A percentile compares a stretch with the other conserved stretches of the same genome.
Evolutionary conservation across 228 moss, liverwort and hornwort genomes (phyloP).

Genomic region (Sphagnum fallax): DNA sequence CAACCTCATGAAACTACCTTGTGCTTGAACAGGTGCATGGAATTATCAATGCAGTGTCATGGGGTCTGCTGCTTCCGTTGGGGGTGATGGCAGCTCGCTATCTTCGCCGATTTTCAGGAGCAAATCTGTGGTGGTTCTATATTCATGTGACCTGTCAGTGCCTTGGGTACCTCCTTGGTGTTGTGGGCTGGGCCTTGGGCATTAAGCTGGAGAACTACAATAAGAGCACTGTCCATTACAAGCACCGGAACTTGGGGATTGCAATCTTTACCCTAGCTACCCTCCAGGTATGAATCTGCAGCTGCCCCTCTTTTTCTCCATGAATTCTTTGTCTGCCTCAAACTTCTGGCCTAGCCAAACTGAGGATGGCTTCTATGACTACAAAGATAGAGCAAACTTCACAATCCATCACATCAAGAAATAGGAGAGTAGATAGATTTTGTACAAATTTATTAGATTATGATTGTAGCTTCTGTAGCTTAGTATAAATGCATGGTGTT

Average conservation of each 20-base stretch:
- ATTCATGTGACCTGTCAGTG: slow-evolving; percentile 44
- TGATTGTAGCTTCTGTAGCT: too few relatives aligned
- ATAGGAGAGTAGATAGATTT: too few relatives aligned
- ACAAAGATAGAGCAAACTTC: too few relatives aligned
- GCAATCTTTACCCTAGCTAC: slow-evolving; percentile 55
- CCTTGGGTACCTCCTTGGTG: slow-evolving; percentile 38
- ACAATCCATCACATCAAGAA: too few relatives aligned
- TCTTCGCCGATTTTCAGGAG: slow-evolving; percentile 37
- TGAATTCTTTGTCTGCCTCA: neutral
- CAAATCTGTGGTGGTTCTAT: slow-evolving; percentile 57
- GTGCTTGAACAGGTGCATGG: slow-evolving; percentile 41
- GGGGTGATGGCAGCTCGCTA: slow-evolving; percentile 57
- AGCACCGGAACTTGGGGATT: slow-evolving; percentile 50
- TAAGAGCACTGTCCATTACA: slow-evolving; percentile 22
- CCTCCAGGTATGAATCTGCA: slow-evolving; percentile 37
- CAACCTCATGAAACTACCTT: too few relatives aligned
- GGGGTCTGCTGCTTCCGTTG: slow-evolving; percentile 60
- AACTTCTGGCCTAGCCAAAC: neutral
- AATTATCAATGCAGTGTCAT: slow-evolving; percentile 38
- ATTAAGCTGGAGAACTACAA: slow-evolving; percentile 40
- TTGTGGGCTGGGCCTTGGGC: slow-evolving; percentile 50
- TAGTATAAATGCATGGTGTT: too few relatives aligned
- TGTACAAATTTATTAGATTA: too few relatives aligned
- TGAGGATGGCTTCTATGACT: too few relatives aligned
- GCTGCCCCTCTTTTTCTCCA: neutral